Conservation (phyloP, 176 grass and related monocot species). For the Thinopyrum elongatum region DNA sequence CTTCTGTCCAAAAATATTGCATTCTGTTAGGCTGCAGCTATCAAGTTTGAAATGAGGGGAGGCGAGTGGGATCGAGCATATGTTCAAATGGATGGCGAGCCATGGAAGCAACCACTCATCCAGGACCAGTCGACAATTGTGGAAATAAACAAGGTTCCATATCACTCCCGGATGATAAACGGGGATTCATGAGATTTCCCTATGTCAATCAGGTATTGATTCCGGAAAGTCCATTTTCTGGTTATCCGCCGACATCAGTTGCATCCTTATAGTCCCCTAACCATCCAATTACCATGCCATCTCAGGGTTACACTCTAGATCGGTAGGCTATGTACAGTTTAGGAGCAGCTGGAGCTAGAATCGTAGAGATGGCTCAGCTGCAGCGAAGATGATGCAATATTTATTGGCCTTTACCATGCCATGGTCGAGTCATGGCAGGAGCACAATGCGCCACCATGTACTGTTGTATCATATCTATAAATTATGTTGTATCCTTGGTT, state of each 20-base stretch:
- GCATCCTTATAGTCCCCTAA: background rate
- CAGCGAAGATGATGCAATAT: slow-evolving; percentile 14
- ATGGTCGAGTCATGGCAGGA: background rate
- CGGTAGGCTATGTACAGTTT: slow-evolving; percentile 41
- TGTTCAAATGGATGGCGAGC: slow-evolving; percentile 92
- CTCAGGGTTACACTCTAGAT: slow-evolving; percentile 31
- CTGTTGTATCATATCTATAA: slow-evolving; percentile 35
- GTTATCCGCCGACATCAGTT: background rate
- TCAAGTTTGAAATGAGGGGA: slow-evolving; percentile 88
- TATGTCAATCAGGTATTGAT: slow-evolving; percentile 31
- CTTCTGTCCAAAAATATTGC: background rate
- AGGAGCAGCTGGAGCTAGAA: slow-evolving; percentile 30
- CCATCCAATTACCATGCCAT: background rate
- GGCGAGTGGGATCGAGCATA: slow-evolving; percentile 75
- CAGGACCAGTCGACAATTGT: slow-evolving; percentile 69
- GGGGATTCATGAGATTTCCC: slow-evolving; percentile 47
- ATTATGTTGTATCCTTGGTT: slow-evolving; percentile 19
- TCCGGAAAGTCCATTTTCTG: background rate
- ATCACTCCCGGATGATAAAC: slow-evolving; percentile 73
- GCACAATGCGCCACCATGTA: slow-evolving; percentile 25
- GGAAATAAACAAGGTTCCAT: slow-evolving; percentile 78
- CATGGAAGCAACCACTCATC: slow-evolving; percentile 78
- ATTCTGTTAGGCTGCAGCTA: slow-evolving; percentile 69
- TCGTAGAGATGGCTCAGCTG: slow-evolving; percentile 16
- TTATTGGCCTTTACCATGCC: background rate